Percentiles rank a stretch among this genome's conserved stretches.
These are phyloP conservation scores for Curvularia lunata DNA, from an alignment of 2,329 filamentous ascomycete species.

Conservation along the genomic window DNA sequence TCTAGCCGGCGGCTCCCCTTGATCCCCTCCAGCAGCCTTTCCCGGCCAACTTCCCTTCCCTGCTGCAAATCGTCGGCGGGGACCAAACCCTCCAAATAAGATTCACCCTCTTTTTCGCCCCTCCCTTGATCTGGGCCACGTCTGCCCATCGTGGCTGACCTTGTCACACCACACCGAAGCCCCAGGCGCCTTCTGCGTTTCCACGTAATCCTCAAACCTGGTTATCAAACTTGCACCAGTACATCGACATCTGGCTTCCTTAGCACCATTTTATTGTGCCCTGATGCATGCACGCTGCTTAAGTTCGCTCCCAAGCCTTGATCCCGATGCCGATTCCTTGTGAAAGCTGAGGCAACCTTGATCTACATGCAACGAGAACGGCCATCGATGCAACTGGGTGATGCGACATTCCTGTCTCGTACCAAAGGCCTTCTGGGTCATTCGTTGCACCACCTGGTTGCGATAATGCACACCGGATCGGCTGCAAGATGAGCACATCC, in stretches of 20 bases:
- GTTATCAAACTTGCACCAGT: constrained; percentile 18
- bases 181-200: constrained; percentile 40
- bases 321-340: neutral
- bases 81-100: constrained; percentile 19
- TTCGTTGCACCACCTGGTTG: constrained; percentile 13
- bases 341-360: neutral
- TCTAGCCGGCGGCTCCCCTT: constrained; percentile 1
- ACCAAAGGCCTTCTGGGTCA: neutral
- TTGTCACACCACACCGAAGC: constrained; percentile 38
- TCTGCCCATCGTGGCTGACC: constrained; percentile 25
- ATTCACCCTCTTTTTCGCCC: constrained; percentile 11
- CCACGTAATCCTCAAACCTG: constrained; percentile 30
- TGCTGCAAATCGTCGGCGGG: constrained; percentile 8
- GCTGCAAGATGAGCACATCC: constrained; percentile 15
- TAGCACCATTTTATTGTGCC: neutral
- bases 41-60: constrained; percentile 15
- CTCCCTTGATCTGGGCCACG: constrained; percentile 13
- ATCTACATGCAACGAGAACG: neutral
- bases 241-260: neutral
- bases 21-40: constrained; percentile 18
- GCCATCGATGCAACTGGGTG: neutral
- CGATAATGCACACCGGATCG: constrained; percentile 11
- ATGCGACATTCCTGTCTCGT: neutral
- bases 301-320: neutral
- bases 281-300: neutral